A percentile compares a stretch with the other conserved stretches of the same genome.
phyloP scores from a whole-genome alignment of 352 stramenopile genomes.

The Albugo candida region DNA sequence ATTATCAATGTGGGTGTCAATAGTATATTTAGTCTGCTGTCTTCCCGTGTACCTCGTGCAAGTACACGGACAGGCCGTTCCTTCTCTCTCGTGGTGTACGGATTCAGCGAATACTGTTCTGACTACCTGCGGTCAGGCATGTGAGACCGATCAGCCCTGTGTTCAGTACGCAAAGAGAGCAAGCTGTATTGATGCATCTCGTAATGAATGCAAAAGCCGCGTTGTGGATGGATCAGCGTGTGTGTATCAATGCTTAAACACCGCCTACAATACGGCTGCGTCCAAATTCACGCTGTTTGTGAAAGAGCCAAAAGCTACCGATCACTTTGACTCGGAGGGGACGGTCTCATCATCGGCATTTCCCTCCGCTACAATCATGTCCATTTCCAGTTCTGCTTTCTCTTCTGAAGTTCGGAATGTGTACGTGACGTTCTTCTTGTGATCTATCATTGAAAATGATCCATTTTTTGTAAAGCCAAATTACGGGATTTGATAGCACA shows the following conservation, averaged over 20 bases:
- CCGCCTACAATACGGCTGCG: conserved; percentile 21
- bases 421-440: conserved; percentile 12
- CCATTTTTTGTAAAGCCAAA: conserved; percentile 21
- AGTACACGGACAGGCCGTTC: background rate
- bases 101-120: conserved; percentile 24
- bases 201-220: conserved; percentile 21
- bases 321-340: conserved; percentile 16
- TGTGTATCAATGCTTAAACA: conserved; percentile 41
- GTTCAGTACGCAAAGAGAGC: conserved; percentile 26
- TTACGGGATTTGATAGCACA: conserved; percentile 38
- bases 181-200: conserved; percentile 23
- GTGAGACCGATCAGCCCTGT: conserved; percentile 21
- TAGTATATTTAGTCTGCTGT: background rate
- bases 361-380: conserved; percentile 28
- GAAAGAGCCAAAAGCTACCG: conserved; percentile 25
- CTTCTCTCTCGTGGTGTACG: conserved; percentile 15
- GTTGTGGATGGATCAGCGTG: conserved; percentile 19
- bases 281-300: conserved; percentile 50
- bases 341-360: conserved; percentile 12
- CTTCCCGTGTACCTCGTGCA: background rate
- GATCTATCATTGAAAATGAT: background rate
- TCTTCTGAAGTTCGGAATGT: conserved; percentile 23
- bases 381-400: conserved; percentile 19
- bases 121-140: conserved; percentile 22
- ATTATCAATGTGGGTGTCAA: background rate